phyloP scores from a whole-genome alignment of 371 early-diverging fungal genomes.

The Apophysomyces ossiformis region DNA sequence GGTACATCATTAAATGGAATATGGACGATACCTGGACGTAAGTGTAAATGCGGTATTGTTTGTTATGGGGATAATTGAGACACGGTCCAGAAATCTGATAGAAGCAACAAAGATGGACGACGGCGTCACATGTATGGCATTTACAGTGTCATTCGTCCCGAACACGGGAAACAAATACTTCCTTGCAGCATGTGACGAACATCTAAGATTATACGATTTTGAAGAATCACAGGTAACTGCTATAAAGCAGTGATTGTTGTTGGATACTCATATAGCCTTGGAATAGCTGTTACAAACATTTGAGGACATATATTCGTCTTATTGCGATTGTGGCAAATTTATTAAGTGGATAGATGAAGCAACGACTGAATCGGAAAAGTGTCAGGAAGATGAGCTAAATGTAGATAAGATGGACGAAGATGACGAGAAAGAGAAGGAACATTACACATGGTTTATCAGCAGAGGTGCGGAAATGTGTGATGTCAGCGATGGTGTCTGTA shows the following conservation, averaged over 20 bases:
- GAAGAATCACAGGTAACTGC: constrained; percentile 63
- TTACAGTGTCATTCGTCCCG: constrained; percentile 84
- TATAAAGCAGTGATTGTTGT: background rate
- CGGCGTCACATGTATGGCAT: constrained; percentile 88
- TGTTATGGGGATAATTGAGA: background rate
- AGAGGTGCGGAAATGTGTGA: constrained; percentile 86
- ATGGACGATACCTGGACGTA: constrained; percentile 73
- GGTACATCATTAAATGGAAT: constrained; percentile 83
- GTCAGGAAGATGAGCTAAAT: constrained; percentile 16
- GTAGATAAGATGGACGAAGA: constrained; percentile 19
- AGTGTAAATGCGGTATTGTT: constrained; percentile 4
- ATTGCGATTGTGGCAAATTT: constrained; percentile 84
- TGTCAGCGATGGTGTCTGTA: constrained; percentile 73
- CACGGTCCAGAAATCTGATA: constrained; percentile 43
- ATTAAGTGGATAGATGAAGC: constrained; percentile 59
- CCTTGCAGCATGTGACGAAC: constrained; percentile 82
- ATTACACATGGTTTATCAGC: constrained; percentile 72
- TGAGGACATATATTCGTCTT: constrained; percentile 77
- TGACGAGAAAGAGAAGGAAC: constrained; percentile 21
- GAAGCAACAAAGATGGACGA: constrained; percentile 67
- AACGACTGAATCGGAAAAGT: constrained; percentile 1
- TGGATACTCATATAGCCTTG: background rate
- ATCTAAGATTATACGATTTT: constrained; percentile 79
- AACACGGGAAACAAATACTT: constrained; percentile 86
- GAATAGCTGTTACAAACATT: constrained; percentile 72